phyloP scores from a whole-genome alignment of 2,329 filamentous ascomycete species.

The Grosmannia serpens region DNA sequence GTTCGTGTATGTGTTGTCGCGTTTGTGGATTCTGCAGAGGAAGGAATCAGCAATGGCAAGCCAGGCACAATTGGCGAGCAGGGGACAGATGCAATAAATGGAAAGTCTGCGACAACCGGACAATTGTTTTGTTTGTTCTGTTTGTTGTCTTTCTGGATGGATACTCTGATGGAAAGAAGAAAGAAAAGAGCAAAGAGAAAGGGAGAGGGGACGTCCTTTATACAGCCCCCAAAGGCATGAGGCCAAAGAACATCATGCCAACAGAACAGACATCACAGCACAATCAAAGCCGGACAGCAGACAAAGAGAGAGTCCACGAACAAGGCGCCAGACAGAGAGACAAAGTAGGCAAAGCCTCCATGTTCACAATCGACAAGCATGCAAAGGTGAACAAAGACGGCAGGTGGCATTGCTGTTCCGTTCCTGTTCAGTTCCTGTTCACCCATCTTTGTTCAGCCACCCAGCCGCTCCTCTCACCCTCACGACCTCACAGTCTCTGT shows the following conservation, averaged over 20 bases:
- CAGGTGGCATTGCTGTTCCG: background rate
- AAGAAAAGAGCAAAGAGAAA: background rate
- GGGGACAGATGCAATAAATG: background rate
- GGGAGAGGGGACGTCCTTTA: background rate
- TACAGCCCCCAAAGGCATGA: background rate
- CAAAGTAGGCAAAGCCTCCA: background rate
- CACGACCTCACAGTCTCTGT: too few species aligned
- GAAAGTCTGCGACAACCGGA: background rate
- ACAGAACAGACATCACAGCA: too few species aligned
- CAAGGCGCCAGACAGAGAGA: background rate
- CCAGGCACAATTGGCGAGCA: background rate
- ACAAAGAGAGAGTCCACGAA: background rate
- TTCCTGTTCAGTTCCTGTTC: too few species aligned
- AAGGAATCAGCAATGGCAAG: background rate
- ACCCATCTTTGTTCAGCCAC: too few species aligned
- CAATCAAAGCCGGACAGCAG: background rate
- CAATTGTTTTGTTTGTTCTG: background rate
- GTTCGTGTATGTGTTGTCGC: too few species aligned
- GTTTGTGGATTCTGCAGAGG: too few species aligned
- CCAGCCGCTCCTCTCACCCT: too few species aligned
- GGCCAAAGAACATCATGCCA: background rate
- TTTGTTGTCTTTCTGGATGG: background rate
- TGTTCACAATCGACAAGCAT: background rate
- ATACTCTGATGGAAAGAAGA: background rate
- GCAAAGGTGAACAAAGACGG: too few species aligned